Evolutionary conservation across 176 grass and related monocot species (phyloP).

Genomic region (Eleusine coracana): DNA sequence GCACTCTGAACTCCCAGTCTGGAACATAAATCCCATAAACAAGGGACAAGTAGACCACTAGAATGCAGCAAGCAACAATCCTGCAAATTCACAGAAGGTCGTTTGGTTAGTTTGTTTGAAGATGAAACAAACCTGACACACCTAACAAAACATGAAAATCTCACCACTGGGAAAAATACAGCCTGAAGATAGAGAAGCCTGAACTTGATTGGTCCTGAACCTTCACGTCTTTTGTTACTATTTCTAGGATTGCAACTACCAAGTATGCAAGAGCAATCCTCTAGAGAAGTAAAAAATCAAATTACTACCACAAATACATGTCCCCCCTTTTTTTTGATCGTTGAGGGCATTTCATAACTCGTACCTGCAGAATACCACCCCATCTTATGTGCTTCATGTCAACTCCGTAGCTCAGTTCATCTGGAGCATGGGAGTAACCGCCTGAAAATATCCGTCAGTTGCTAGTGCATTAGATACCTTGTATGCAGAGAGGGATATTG

Average conservation of each 20-base stretch:
- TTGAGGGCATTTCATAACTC: background rate
- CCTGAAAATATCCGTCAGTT: constrained; percentile 44
- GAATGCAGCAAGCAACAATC: constrained; percentile 75
- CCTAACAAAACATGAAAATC: background rate
- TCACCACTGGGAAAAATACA: constrained; percentile 68
- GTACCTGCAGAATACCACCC: constrained; percentile 93
- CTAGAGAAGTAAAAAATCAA: constrained; percentile 25
- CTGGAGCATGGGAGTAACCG: constrained; percentile 88
- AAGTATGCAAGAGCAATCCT: constrained; percentile 93
- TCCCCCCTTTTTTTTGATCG: background rate
- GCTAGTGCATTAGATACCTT: background rate
- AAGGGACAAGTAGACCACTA: constrained; percentile 66
- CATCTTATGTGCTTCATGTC: constrained; percentile 88
- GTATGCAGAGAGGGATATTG: background rate
- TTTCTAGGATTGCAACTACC: constrained; percentile 76
- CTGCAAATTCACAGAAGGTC: constrained; percentile 28
- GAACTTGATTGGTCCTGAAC: constrained; percentile 60
- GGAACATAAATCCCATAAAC: constrained; percentile 82
- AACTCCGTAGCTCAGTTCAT: constrained; percentile 70
- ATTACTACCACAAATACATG: background rate
- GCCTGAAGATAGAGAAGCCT: constrained; percentile 61
- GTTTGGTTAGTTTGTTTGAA: background rate
- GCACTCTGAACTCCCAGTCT: constrained; percentile 90
- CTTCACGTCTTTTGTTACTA: constrained; percentile 66
- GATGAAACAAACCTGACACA: background rate